Percentiles rank a stretch among this genome's conserved stretches.
These are phyloP conservation scores for Penicillium lividum DNA, from an alignment of 495 filamentous ascomycete genomes.

Conservation along the genomic window DNA sequence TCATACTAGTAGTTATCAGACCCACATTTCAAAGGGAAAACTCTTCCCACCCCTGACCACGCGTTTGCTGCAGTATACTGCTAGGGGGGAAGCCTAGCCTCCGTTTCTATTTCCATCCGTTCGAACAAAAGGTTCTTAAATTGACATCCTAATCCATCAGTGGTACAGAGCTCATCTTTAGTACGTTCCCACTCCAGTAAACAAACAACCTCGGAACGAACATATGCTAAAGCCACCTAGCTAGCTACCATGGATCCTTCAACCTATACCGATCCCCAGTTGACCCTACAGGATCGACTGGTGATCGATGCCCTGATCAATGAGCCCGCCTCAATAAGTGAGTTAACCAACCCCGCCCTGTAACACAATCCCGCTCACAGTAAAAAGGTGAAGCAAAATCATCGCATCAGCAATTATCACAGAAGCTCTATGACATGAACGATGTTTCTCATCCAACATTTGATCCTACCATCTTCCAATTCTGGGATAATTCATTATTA, in stretches of 20 bases:
- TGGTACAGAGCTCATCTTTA: too few relatives aligned
- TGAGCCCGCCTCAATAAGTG: slow-evolving; percentile 26
- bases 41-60: slow-evolving; percentile 23
- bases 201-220: not conserved
- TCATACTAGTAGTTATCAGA: not conserved
- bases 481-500: slow-evolving; percentile 50
- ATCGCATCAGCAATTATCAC: slow-evolving; percentile 28
- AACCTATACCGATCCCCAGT: slow-evolving; percentile 47
- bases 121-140: not conserved
- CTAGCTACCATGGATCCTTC: slow-evolving; percentile 34
- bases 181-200: not conserved
- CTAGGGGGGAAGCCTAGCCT: slow-evolving; percentile 1
- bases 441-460: slow-evolving; percentile 47
- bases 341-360: slow-evolving; percentile 2
- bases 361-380: slow-evolving; percentile 2
- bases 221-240: not conserved
- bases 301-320: slow-evolving; percentile 50
- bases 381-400: slow-evolving; percentile 17
- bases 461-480: slow-evolving; percentile 55
- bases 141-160: too few relatives aligned
- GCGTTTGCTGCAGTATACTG: slow-evolving; percentile 13
- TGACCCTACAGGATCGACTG: slow-evolving; percentile 50
- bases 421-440: slow-evolving; percentile 54
- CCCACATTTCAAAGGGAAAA: slow-evolving; percentile 13
- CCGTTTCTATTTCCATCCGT: not conserved